Base-by-base conservation (phyloP, 805 yeast genomes). In the Candida bentonensis region DNA sequence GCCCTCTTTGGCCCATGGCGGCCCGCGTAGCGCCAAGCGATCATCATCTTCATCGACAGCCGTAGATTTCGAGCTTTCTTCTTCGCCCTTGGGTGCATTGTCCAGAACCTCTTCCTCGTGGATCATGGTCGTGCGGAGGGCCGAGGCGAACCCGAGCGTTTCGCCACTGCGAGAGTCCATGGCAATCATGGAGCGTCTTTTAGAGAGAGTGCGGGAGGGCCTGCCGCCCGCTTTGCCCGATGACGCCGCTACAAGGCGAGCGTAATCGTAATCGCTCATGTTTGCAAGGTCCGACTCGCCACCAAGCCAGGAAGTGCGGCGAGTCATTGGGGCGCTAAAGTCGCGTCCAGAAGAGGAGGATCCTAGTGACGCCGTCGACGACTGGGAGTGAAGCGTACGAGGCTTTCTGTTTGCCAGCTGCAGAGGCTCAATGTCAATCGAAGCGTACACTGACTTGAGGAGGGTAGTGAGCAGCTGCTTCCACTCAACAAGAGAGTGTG, bases 1-100 rank as follows among this genome's bases (percentile, higher is more conserved):
- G 1, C 92, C 89, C 61, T 82, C 89, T 55, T 82, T 79, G 46
- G 78, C 69, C 76, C 84, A 82, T 1, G 92, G 89, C 0, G 88
- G 77, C 1, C 89, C 89, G 43, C 70, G 70, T 39, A 76, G 64
- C 53, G 36, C 36, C 17, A 30, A n/a, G 17, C 17, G 11, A 30
- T 30, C 36, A 15, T 30, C 36, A 30, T 30, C 36, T 5, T 30
- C 20, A 9, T 30, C 36, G 5, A 9, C 36, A n/a, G 17, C 36
- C 7, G 17, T n/a, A 5, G 17, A n/a, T 5, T 9, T 30, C 20
- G 36, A 11, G 17, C 17, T n/a, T 30, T 9, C 36, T 9, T n/a
- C 7, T 17, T 30, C 36, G 5, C 17, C 17, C n/a, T n/a, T n/a
- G n/a, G n/a, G n/a, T 4, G 11, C 13, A 30, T 9, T 17, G 7